phyloP scores from a whole-genome alignment of 768 basidiomycete species.

The Jaapia argillacea region DNA sequence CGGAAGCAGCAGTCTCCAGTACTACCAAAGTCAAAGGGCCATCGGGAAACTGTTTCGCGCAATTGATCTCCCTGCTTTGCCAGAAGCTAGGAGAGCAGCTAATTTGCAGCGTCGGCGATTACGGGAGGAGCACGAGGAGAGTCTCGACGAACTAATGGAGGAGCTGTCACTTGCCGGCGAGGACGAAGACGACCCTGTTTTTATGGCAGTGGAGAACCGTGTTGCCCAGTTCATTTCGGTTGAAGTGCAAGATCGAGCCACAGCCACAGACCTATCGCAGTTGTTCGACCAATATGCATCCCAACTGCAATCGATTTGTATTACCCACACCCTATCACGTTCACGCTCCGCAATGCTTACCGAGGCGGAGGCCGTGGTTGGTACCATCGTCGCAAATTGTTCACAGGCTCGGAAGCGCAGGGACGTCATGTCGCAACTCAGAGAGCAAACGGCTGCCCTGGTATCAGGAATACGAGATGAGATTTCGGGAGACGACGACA shows the following conservation, averaged over 20 bases:
- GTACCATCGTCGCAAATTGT: constrained; percentile 56
- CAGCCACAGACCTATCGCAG: constrained; percentile 1
- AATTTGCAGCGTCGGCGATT: constrained; percentile 13
- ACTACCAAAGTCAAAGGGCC: constrained; percentile 42
- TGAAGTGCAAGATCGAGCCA: constrained; percentile 3
- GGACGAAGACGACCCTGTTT: constrained; percentile 6
- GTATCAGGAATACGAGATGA: constrained; percentile 39
- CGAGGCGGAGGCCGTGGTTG: constrained; percentile 57
- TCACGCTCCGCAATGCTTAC: constrained; percentile 32
- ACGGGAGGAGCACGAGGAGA: constrained; percentile 11
- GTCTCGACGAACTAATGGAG: constrained; percentile 18
- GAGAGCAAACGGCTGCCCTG: constrained; percentile 44
- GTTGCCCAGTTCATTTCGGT: constrained; percentile 14
- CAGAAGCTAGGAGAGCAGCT: constrained; percentile 7
- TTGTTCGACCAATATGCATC: constrained; percentile 29
- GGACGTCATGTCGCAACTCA: constrained; percentile 42
- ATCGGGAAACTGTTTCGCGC: constrained; percentile 55
- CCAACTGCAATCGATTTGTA: constrained; percentile 39
- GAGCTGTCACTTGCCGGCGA: neutral
- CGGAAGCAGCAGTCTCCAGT: constrained; percentile 16
- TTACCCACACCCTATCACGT: constrained; percentile 34
- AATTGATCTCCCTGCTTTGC: constrained; percentile 39
- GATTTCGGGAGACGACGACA: constrained; percentile 38
- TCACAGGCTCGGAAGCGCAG: constrained; percentile 44
- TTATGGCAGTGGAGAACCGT: constrained; percentile 9